Conservation (phyloP, 352 stramenopile species). For the Globisporangium sylvaticum region DNA sequence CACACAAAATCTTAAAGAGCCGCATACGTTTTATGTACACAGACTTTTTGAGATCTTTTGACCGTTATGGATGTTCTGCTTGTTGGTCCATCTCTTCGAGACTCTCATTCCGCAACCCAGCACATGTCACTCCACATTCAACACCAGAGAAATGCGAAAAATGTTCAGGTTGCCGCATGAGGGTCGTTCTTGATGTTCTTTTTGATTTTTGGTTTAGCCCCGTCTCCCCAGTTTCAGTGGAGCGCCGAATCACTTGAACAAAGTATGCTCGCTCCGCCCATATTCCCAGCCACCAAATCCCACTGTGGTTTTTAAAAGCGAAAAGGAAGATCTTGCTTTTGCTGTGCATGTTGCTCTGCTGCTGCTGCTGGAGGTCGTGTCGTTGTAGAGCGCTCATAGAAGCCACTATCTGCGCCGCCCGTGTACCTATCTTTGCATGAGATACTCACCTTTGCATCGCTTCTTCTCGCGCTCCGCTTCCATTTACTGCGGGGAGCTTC, state of each 20-base stretch:
- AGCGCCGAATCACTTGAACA: background rate
- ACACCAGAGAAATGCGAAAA: background rate
- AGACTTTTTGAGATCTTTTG: background rate
- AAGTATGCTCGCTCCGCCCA: background rate
- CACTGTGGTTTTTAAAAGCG: background rate
- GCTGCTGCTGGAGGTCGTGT: background rate
- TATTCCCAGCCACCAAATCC: background rate
- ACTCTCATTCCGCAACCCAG: background rate
- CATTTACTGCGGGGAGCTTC: background rate
- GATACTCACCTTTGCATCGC: background rate
- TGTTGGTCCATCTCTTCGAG: background rate
- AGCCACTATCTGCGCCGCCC: background rate
- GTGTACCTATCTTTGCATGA: background rate
- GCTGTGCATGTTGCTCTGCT: too few species aligned
- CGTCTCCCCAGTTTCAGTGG: conserved; percentile 3
- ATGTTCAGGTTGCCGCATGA: background rate
- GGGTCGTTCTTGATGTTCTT: background rate
- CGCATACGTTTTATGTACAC: background rate
- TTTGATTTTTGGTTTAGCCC: background rate
- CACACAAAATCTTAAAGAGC: background rate
- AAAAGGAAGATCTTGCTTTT: conserved; percentile 1
- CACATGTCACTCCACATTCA: background rate
- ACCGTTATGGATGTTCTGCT: background rate
- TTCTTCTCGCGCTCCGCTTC: background rate
- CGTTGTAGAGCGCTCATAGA: background rate